Evolutionary conservation across 2,329 filamentous ascomycete species (phyloP).

Genomic region (Clonostachys rhizophaga): DNA sequence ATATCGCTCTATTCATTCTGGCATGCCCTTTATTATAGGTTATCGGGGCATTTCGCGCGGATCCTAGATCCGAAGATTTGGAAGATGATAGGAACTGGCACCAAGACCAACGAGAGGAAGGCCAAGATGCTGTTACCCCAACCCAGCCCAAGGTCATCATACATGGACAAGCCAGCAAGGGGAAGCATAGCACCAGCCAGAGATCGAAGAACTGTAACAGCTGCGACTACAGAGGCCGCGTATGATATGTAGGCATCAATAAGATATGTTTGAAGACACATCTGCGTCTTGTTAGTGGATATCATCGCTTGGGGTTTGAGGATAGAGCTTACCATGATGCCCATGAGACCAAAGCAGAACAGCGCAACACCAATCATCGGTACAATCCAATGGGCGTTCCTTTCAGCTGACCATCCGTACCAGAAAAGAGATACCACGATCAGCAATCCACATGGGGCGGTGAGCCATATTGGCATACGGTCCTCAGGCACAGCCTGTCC

Average conservation of each 20-base stretch:
- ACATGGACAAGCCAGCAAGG: slow-evolving; percentile 8
- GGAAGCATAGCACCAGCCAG: slow-evolving; percentile 16
- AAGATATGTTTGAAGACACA: slow-evolving; percentile 50
- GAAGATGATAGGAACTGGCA: slow-evolving; percentile 2
- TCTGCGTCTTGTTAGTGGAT: slow-evolving; percentile 10
- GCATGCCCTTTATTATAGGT: too few species aligned
- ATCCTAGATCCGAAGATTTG: neutral
- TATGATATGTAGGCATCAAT: slow-evolving; percentile 41
- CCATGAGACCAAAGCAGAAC: slow-evolving; percentile 28
- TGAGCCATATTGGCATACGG: neutral
- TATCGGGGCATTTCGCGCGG: neutral
- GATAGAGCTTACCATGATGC: slow-evolving; percentile 10
- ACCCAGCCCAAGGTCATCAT: slow-evolving; percentile 7
- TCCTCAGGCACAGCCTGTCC: neutral
- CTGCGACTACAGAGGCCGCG: slow-evolving; percentile 40
- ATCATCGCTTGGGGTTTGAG: neutral
- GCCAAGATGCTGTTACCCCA: slow-evolving; percentile 11
- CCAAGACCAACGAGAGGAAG: slow-evolving; percentile 4
- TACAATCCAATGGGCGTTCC: slow-evolving; percentile 40
- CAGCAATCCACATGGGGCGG: neutral
- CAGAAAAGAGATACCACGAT: slow-evolving; percentile 5
- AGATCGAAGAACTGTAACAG: slow-evolving; percentile 46
- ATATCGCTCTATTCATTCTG: too few species aligned
- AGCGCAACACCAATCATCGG: slow-evolving; percentile 37
- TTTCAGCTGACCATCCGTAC: slow-evolving; percentile 23